Base-by-base conservation (phyloP, 768 basidiomycete species). In the Boletus rufocinnamomeus region DNA sequence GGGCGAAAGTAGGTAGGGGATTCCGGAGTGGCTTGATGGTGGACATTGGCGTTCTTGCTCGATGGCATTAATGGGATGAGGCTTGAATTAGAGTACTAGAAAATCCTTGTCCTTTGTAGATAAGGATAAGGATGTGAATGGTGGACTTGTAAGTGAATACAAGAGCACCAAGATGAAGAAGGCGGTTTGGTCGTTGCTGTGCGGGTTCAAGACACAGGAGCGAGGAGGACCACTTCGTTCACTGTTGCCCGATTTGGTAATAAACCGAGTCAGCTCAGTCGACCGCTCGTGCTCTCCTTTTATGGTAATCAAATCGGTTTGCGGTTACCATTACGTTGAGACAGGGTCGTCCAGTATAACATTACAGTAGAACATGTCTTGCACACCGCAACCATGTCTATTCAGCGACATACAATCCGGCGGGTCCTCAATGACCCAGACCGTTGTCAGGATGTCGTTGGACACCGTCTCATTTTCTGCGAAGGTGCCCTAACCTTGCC, bases 61-160 rank as follows among this genome's bases (percentile, higher is more conserved):
- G 72, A 64, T 69, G 61, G 62, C 72, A 72, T 72, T 73, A 72
- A 74, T 63, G 63, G 51, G 55, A 53, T 52, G 28, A 49, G 47
- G 48, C 4, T 40, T 11, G 60, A 37, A 54, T 4, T 72, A 71
- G 23, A 52, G 63, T 66, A 62, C 1, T 35, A 43, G 14, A 49
- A 13, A 41, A 25, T 57, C 57, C 62, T 57, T 53, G 61, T 71
- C 52, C 65, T 58, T 60, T 41, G 57, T 59, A 66, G 61, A 64
- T 68, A 63, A 67, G 47, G 47, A 35, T 54, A 54, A 49, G 52
- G 46, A 28, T 45, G 43, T 48, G 6, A 50, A 34, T 35, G 55
- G 63, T 51, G 69, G 27, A 59, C 70, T 72, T 72, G 70, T 71
- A 72, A 72, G 60, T 58, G 51, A 72, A 72, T 72, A 54, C 71